Conservation (phyloP, 1,139 yeast species). For the Kodamaea derodonti region DNA sequence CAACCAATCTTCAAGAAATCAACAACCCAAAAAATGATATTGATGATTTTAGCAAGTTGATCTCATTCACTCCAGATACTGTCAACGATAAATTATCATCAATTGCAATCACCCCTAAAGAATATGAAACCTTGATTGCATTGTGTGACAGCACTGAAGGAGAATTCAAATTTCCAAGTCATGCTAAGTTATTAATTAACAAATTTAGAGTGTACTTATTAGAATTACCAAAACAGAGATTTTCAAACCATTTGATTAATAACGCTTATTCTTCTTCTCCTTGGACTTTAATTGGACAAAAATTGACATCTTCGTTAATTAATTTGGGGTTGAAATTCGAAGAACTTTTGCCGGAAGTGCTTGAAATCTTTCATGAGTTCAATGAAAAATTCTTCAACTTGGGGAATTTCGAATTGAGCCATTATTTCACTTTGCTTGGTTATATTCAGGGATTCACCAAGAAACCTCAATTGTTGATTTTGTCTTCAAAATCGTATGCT, state of each 20-base stretch:
- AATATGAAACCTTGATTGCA: constrained; percentile 70
- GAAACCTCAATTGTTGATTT: constrained; percentile 30
- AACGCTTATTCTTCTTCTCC: constrained; percentile 29
- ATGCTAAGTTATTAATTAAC: constrained; percentile 49
- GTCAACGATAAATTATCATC: constrained; percentile 12
- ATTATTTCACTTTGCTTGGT: constrained; percentile 46
- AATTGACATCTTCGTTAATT: constrained; percentile 34
- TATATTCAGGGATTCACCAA: constrained; percentile 40
- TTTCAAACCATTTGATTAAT: constrained; percentile 21
- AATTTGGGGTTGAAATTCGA: constrained; percentile 35
- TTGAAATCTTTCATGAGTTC: constrained; percentile 29
- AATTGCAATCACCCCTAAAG: constrained; percentile 49
- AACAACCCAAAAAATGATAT: constrained; percentile 5
- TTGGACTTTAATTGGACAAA: constrained; percentile 35
- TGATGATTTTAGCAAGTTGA: constrained; percentile 25
- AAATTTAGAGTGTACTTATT: constrained; percentile 57
- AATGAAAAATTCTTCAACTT: constrained; percentile 22
- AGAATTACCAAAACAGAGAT: constrained; percentile 54
- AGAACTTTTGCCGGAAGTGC: constrained; percentile 22
- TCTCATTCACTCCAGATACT: constrained; percentile 18
- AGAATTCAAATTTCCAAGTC: constrained; percentile 36
- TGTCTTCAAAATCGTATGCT: constrained; percentile 25
- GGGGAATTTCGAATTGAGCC: constrained; percentile 24
- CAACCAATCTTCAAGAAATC: constrained; percentile 5
- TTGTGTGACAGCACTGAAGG: constrained; percentile 51